These are phyloP conservation scores for Xylaria venustula DNA, from an alignment of 495 filamentous ascomycete species.

Conservation along the genomic window DNA sequence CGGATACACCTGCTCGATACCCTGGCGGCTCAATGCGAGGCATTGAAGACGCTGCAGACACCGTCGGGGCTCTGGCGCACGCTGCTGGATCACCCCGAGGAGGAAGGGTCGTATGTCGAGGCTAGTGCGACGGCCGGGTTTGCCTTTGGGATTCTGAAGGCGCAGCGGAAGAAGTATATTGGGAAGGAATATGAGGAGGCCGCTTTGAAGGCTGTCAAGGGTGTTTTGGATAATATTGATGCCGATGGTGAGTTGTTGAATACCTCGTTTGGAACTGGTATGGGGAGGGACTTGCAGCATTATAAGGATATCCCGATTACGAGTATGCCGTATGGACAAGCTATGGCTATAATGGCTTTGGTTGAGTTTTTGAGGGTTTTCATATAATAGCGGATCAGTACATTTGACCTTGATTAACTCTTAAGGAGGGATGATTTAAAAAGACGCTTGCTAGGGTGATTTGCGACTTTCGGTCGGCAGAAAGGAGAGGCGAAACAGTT, in stretches of 20 bases:
- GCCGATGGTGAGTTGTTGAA: constrained; percentile 62
- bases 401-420: too few relatives aligned
- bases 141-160: constrained; percentile 72
- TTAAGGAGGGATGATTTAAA: too few relatives aligned
- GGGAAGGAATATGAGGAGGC: constrained; percentile 40
- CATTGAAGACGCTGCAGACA: constrained; percentile 55
- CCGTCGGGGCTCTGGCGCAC: constrained; percentile 65
- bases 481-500: too few relatives aligned
- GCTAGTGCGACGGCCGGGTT: constrained; percentile 73
- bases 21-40: constrained; percentile 60
- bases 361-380: constrained; percentile 63
- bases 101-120: constrained; percentile 64
- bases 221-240: constrained; percentile 59
- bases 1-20: constrained; percentile 59
- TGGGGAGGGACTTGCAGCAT: constrained; percentile 65
- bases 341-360: constrained; percentile 73
- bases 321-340: constrained; percentile 76
- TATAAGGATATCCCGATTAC: constrained; percentile 69
- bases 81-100: constrained; percentile 57
- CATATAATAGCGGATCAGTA: constrained; percentile 27
- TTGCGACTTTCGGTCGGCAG: too few relatives aligned
- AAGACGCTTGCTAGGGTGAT: too few relatives aligned
- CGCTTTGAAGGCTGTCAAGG: constrained; percentile 59
- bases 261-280: constrained; percentile 71
- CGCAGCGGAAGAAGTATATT: constrained; percentile 65